Percentiles rank a stretch among this genome's conserved stretches.
Evolutionary conservation across 306 rosid species (phyloP).

Genomic region (Hylodesmum podocarpum): DNA sequence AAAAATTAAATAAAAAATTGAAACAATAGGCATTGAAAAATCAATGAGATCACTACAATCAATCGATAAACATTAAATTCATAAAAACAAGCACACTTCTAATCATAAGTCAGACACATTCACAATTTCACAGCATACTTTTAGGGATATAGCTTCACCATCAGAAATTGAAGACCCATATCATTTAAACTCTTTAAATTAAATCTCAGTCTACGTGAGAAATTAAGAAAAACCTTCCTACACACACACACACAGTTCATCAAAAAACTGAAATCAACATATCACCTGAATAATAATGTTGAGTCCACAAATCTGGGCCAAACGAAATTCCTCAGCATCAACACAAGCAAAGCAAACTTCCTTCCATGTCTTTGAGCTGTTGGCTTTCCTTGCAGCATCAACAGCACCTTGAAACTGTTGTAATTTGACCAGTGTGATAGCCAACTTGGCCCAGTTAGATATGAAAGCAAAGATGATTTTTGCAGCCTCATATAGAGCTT

Average conservation of each 20-base stretch:
- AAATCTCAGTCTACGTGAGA: not conserved
- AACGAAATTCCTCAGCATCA: constrained; percentile 98
- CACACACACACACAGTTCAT: not conserved
- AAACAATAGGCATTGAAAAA: constrained; percentile 6
- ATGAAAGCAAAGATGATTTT: constrained; percentile 92
- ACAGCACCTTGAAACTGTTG: constrained; percentile 98
- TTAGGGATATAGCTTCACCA: not conserved
- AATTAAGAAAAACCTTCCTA: constrained; percentile 11
- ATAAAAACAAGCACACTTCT: constrained; percentile 11
- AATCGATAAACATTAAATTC: not conserved
- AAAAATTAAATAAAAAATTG: not conserved
- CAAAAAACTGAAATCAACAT: constrained; percentile 24
- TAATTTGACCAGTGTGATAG: constrained; percentile 86
- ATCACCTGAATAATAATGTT: constrained; percentile 93
- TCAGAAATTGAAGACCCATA: constrained; percentile 4
- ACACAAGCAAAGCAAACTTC: constrained; percentile 99
- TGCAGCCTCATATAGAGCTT: constrained; percentile 95
- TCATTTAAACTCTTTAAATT: constrained; percentile 12
- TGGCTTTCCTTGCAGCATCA: constrained; percentile 99
- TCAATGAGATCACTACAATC: constrained; percentile 14
- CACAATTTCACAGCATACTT: constrained; percentile 4
- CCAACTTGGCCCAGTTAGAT: constrained; percentile 99
- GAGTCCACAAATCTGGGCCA: constrained; percentile 99
- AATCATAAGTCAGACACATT: constrained; percentile 20
- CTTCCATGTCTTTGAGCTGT: constrained; percentile 99